phyloP scores from a whole-genome alignment of 768 basidiomycete species.

The Termitomyces sp. region DNA sequence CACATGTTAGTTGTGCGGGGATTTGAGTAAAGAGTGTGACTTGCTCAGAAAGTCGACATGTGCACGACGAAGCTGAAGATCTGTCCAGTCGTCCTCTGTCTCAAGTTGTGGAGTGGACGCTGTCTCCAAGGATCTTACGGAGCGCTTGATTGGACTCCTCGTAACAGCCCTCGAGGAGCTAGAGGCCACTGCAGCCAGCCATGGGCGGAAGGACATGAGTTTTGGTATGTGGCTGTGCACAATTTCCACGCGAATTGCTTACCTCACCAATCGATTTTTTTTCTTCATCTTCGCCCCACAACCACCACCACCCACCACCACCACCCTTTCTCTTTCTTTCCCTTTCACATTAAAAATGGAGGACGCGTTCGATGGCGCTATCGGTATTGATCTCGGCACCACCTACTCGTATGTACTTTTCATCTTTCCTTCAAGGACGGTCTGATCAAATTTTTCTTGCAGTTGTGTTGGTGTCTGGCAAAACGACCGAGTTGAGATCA shows the following conservation, averaged over 20 bases:
- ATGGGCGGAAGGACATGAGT: slow-evolving; percentile 33
- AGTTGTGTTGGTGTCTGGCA: slow-evolving; percentile 99
- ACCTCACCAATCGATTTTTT: slow-evolving; percentile 54
- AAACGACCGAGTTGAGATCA: slow-evolving; percentile 99
- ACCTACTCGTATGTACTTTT: slow-evolving; percentile 78
- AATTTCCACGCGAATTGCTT: slow-evolving; percentile 36
- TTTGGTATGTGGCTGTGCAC: slow-evolving; percentile 39
- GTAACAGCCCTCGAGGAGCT: slow-evolving; percentile 18
- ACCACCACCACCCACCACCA: slow-evolving; percentile 31
- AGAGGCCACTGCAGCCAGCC: slow-evolving; percentile 26
- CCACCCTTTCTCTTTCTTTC: slow-evolving; percentile 24
- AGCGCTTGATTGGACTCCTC: slow-evolving; percentile 8
- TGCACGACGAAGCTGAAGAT: slow-evolving; percentile 54
- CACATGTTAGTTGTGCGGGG: slow-evolving; percentile 1
- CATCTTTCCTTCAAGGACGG: neutral
- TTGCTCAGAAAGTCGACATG: slow-evolving; percentile 51
- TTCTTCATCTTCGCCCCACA: slow-evolving; percentile 27
- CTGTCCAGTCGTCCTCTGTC: slow-evolving; percentile 57
- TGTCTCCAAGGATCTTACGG: slow-evolving; percentile 22
- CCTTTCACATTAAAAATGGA: slow-evolving; percentile 53
- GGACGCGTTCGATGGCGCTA: slow-evolving; percentile 91
- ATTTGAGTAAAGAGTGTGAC: slow-evolving; percentile 11
- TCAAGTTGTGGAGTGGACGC: slow-evolving; percentile 24
- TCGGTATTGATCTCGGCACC: slow-evolving; percentile 96
- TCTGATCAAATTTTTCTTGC: slow-evolving; percentile 17